Conservation (phyloP, 1,139 yeast species). For the Yamadazyma triangularis region DNA sequence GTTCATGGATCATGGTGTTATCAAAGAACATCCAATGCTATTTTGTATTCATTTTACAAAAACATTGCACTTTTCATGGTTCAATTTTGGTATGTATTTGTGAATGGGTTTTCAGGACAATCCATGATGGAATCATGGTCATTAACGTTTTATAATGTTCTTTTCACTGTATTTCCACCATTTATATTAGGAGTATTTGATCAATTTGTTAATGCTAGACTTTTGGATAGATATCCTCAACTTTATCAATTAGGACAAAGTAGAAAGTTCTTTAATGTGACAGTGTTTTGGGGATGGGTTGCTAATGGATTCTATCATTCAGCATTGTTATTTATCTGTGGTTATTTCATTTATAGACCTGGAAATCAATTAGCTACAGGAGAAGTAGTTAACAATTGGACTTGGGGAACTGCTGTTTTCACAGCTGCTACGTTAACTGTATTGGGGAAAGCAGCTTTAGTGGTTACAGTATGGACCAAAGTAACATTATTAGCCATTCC, state of each 20-base stretch:
- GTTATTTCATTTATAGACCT: conserved; percentile 62
- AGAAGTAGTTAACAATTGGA: conserved; percentile 82
- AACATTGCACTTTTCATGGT: conserved; percentile 95
- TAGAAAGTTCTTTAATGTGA: conserved; percentile 83
- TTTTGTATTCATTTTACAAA: conserved; percentile 91
- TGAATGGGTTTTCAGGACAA: conserved; percentile 92
- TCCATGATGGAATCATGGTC: conserved; percentile 98
- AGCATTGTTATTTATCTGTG: conserved; percentile 73
- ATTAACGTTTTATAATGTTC: conserved; percentile 90
- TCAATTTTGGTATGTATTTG: conserved; percentile 95
- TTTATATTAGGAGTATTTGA: conserved; percentile 95
- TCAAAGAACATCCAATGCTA: conserved; percentile 88
- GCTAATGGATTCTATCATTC: conserved; percentile 94
- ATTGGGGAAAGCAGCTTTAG: conserved; percentile 89
- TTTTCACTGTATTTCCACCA: conserved; percentile 93
- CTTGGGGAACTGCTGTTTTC: conserved; percentile 89
- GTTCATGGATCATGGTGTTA: conserved; percentile 99
- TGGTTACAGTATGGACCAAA: conserved; percentile 93
- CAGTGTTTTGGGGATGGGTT: conserved; percentile 97
- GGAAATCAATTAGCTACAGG: conserved; percentile 71
- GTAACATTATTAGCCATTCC: conserved; percentile 90
- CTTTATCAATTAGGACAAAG: conserved; percentile 86
- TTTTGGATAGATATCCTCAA: conserved; percentile 89
- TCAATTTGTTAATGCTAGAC: conserved; percentile 88
- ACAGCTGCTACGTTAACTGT: conserved; percentile 88